phyloP scores from a whole-genome alignment of 2,329 filamentous ascomycete genomes.

The Parastagonospora avenae region DNA sequence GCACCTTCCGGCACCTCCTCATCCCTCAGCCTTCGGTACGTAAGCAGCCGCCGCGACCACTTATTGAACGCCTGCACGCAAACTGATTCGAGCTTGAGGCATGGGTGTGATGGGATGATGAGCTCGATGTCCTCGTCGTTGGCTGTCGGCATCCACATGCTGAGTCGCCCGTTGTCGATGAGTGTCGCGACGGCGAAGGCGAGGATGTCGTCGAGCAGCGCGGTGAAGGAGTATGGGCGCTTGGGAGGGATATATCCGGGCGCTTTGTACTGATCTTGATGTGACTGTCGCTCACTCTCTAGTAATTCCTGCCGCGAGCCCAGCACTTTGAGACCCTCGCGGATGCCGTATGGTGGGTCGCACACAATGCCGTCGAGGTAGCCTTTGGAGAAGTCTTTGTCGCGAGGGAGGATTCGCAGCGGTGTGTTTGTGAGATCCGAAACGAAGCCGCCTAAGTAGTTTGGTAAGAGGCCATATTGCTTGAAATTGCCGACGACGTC shows the following conservation, averaged over 20 bases:
- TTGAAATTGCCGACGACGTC: constrained; percentile 75
- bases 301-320: constrained; percentile 67
- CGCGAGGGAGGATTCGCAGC: constrained; percentile 49
- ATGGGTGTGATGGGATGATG: constrained; percentile 75
- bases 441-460: constrained; percentile 78
- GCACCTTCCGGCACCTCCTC: constrained; percentile 51
- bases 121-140: constrained; percentile 68
- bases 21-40: constrained; percentile 75
- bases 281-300: constrained; percentile 29
- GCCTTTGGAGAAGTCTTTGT: constrained; percentile 31
- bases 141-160: constrained; percentile 97
- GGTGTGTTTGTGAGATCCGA: constrained; percentile 90
- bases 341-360: constrained; percentile 93
- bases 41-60: constrained; percentile 89
- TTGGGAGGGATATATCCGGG: constrained; percentile 81
- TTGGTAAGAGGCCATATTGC: constrained; percentile 73
- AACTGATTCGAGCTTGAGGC: constrained; percentile 72
- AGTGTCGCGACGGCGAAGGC: constrained; percentile 78
- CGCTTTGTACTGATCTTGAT: constrained; percentile 31
- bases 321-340: constrained; percentile 88
- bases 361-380: constrained; percentile 90
- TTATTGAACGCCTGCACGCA: constrained; percentile 90
- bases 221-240: constrained; percentile 86
- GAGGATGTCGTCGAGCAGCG: constrained; percentile 89
- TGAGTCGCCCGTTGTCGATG: constrained; percentile 77